These are phyloP conservation scores for Fagopyrum esculentum DNA, from an alignment of 148 eudicot genomes.

Conservation along the genomic window DNA sequence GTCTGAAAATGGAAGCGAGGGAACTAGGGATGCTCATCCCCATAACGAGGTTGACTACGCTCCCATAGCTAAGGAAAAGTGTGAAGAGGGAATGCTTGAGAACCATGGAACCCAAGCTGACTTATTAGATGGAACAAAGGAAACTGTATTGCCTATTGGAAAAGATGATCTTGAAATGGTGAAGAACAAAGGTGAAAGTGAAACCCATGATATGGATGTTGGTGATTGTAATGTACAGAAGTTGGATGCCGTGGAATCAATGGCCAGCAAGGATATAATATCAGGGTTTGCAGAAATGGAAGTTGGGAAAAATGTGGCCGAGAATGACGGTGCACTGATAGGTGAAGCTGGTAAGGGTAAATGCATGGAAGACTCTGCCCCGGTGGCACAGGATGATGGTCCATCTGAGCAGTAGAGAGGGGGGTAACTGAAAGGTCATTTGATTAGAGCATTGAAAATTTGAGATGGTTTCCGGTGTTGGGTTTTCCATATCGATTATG, in stretches of 20 bases:
- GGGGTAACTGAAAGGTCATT: too few relatives aligned
- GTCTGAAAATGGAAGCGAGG: conserved; percentile 71
- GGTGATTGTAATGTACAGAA: not conserved
- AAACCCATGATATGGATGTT: not conserved
- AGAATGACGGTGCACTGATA: not conserved
- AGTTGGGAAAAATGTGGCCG: not conserved
- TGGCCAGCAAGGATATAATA: not conserved
- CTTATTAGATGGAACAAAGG: not conserved
- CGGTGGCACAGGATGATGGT: not conserved
- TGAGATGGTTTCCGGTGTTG: too few relatives aligned
- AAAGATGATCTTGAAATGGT: not conserved
- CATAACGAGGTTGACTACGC: conserved; percentile 40
- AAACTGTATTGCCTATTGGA: not conserved
- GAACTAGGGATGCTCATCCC: conserved; percentile 29
- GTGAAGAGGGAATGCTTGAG: conserved; percentile 3
- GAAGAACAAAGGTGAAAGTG: not conserved
- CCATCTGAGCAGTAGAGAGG: too few relatives aligned
- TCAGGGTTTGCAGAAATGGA: not conserved
- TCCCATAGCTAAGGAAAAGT: conserved; percentile 13
- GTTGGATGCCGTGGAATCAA: not conserved
- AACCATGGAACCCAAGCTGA: conserved; percentile 1
- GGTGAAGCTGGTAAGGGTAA: not conserved
- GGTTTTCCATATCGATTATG: too few relatives aligned
- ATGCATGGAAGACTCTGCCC: conserved; percentile 2
- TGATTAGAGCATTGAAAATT: too few relatives aligned